Conservation (phyloP, 106 monocot species). For the Allium sativum region DNA sequence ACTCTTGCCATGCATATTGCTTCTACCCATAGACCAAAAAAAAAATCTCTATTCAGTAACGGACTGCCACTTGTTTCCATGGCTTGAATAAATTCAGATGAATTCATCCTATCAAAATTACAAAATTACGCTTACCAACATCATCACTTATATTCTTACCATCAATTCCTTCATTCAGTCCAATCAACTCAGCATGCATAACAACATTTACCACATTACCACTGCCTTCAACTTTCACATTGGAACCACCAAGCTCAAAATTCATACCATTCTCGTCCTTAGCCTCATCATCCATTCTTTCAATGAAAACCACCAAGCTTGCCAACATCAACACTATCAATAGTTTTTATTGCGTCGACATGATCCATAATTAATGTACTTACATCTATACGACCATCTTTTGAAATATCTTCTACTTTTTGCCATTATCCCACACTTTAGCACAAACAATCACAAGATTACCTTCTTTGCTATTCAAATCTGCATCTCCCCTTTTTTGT, state of each 20-base stretch:
- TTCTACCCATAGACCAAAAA: conserved; percentile 19
- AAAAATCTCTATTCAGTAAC: conserved; percentile 32
- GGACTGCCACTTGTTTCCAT: conserved; percentile 30
- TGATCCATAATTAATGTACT: not conserved
- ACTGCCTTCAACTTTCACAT: not conserved
- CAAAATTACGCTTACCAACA: conserved; percentile 21
- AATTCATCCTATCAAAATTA: conserved; percentile 40
- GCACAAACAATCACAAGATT: not conserved
- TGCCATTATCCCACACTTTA: conserved; percentile 5
- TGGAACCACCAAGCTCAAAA: conserved; percentile 10
- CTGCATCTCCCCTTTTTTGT: no score
- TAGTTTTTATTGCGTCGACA: not conserved
- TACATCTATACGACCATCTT: not conserved
- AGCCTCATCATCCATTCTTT: not conserved
- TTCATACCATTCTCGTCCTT: conserved; percentile 6
- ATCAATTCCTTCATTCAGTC: conserved; percentile 3
- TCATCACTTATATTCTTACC: conserved; percentile 9
- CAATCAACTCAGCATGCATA: not conserved
- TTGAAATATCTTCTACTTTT: conserved; percentile 11
- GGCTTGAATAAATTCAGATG: conserved; percentile 57
- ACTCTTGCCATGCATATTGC: conserved; percentile 17
- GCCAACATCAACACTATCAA: no score
- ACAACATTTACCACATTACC: not conserved
- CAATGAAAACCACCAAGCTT: not conserved
- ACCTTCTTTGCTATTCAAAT: no score